Percentiles rank a stretch among this genome's conserved stretches.
Conservation (phyloP, 2,329 filamentous ascomycete species). For the Stylonectria norvegica region DNA sequence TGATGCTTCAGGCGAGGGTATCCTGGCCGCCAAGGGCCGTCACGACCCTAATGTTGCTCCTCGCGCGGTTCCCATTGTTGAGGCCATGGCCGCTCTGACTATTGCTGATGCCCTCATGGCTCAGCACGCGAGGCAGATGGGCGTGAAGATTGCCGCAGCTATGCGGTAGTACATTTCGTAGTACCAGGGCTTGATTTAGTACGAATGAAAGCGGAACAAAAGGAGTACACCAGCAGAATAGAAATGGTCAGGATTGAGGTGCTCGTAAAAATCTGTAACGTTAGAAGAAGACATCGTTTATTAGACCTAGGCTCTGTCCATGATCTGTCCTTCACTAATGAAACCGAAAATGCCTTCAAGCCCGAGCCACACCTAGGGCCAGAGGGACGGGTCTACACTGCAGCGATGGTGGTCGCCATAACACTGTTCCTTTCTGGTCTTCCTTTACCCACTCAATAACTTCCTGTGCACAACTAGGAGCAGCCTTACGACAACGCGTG, state of each 20-base stretch:
- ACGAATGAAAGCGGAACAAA: constrained; percentile 18
- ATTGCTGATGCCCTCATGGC: constrained; percentile 82
- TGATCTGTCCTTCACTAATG: constrained; percentile 20
- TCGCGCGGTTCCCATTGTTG: constrained; percentile 79
- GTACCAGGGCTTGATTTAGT: constrained; percentile 15
- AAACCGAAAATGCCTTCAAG: constrained; percentile 19
- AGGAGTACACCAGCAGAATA: constrained; percentile 20
- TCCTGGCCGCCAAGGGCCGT: constrained; percentile 85
- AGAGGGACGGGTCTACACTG: constrained; percentile 16
- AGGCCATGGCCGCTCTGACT: constrained; percentile 83
- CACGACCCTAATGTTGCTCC: constrained; percentile 94
- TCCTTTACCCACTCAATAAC: constrained; percentile 13
- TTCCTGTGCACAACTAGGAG: constrained; percentile 13
- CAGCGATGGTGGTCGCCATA: constrained; percentile 16
- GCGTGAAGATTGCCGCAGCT: constrained; percentile 20
- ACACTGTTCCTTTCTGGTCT: constrained; percentile 13
- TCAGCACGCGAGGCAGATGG: constrained; percentile 43
- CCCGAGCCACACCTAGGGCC: constrained; percentile 5
- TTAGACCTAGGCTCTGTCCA: constrained; percentile 21
- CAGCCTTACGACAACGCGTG: constrained; percentile 12
- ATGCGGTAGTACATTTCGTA: constrained; percentile 15
- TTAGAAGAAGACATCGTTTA: constrained; percentile 21
- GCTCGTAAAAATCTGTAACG: constrained; percentile 18
- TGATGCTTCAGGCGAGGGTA: constrained; percentile 64
- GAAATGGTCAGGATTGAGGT: constrained; percentile 18